Percentiles rank a stretch among this genome's conserved stretches.
These are phyloP conservation scores for Pythium rishiriense DNA, from an alignment of 352 stramenopile species.

Conservation along the genomic window DNA sequence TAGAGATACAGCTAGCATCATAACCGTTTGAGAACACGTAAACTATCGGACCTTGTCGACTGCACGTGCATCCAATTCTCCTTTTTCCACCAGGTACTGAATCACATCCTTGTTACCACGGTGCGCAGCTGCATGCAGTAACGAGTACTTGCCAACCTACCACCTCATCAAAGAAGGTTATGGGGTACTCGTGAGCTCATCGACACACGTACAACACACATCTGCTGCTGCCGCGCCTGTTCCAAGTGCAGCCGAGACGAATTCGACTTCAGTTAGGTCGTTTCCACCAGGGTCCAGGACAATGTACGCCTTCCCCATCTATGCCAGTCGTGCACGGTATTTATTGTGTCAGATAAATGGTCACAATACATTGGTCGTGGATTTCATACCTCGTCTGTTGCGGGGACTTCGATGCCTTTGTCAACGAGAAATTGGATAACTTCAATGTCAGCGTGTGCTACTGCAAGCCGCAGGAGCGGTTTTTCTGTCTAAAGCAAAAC, in stretches of 20 bases:
- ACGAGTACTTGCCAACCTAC: conserved; percentile 4
- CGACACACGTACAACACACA: not conserved
- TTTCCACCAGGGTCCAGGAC: conserved; percentile 3
- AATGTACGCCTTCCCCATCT: conserved; percentile 9
- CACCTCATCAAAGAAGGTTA: not conserved
- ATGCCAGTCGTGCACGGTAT: not conserved
- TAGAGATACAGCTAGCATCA: too few species aligned
- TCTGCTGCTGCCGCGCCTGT: not conserved
- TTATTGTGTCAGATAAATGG: not conserved
- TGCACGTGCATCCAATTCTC: not conserved
- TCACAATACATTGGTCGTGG: not conserved
- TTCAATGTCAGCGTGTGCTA: conserved; percentile 1
- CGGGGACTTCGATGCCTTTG: not conserved
- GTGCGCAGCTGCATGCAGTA: conserved; percentile 8
- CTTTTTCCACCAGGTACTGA: conserved; percentile 4
- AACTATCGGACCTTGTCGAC: conserved; percentile 14
- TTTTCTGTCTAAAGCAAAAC: conserved; percentile 3
- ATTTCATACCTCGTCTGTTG: conserved; percentile 1
- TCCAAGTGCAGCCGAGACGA: not conserved
- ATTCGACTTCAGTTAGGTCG: conserved; percentile 11
- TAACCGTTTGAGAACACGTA: too few species aligned
- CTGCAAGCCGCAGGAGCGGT: conserved; percentile 5
- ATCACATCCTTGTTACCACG: conserved; percentile 7
- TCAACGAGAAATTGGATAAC: conserved; percentile 9
- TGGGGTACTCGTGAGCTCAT: not conserved